Percentiles rank a stretch among this genome's conserved stretches.
These are phyloP conservation scores for Benincasa hispida DNA, from an alignment of 306 rosid species.

Conservation along the genomic window DNA sequence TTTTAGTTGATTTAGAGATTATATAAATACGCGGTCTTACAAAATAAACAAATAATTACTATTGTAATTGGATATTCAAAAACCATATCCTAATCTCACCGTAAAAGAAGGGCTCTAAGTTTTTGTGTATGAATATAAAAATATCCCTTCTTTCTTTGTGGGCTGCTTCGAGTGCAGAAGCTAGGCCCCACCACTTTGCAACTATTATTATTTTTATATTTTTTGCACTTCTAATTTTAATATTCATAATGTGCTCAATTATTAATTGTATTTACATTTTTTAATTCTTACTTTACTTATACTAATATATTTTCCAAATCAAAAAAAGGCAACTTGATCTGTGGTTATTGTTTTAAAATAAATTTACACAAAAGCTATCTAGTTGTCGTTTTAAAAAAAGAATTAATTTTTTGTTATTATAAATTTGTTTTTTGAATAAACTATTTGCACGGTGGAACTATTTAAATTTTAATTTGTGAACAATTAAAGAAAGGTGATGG, in stretches of 20 bases:
- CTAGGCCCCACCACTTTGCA: background rate
- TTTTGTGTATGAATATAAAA: background rate
- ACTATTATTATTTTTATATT: background rate
- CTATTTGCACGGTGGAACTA: background rate
- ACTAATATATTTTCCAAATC: background rate
- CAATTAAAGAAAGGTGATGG: background rate
- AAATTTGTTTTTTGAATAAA: background rate
- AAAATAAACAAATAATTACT: background rate
- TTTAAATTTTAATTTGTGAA: background rate
- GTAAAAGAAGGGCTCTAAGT: background rate
- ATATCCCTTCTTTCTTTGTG: background rate
- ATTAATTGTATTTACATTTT: background rate
- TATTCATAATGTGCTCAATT: background rate
- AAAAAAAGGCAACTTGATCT: background rate
- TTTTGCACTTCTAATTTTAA: background rate
- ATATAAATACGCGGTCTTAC: too few species aligned
- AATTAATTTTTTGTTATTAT: background rate
- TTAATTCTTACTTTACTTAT: background rate
- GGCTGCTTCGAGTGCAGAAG: background rate
- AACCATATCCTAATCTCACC: background rate
- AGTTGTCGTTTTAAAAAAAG: background rate
- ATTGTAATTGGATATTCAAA: background rate
- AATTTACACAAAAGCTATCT: background rate
- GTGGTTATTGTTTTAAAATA: background rate
- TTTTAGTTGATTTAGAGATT: too few species aligned